Percentiles rank a stretch among this genome's conserved stretches.
phyloP scores from a whole-genome alignment of 495 filamentous ascomycete species.

The Parmelia sp. region DNA sequence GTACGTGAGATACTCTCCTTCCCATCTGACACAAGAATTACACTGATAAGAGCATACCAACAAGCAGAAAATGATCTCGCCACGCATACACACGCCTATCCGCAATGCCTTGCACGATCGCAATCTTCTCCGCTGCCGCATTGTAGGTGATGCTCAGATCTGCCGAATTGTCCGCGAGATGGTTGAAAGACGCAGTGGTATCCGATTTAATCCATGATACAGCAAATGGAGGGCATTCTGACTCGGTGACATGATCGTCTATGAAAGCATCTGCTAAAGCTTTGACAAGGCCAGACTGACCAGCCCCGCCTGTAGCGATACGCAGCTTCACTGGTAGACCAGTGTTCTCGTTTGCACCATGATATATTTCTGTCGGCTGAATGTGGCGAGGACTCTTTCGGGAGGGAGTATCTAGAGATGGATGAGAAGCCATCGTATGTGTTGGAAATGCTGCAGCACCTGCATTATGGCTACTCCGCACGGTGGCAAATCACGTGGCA shows the following conservation, averaged over 20 bases:
- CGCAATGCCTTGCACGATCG: not conserved
- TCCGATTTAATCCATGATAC: not conserved
- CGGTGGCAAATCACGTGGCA: too few relatives aligned
- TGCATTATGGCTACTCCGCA: too few relatives aligned
- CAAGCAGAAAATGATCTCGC: not conserved
- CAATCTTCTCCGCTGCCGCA: not conserved
- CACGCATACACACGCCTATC: not conserved
- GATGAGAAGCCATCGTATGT: not conserved
- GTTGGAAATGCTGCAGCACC: too few relatives aligned
- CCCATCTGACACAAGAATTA: not conserved
- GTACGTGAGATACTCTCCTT: not conserved
- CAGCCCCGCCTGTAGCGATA: not conserved
- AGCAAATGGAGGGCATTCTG: not conserved
- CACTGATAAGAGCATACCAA: not conserved
- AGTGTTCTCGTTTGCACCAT: not conserved
- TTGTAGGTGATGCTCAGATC: not conserved
- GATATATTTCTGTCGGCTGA: not conserved
- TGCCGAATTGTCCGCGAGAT: not conserved
- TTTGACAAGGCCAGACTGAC: not conserved
- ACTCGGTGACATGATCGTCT: not conserved
- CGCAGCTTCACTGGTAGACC: not conserved
- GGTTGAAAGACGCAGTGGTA: not conserved
- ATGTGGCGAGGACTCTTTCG: not conserved
- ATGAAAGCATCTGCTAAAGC: not conserved
- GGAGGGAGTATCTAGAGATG: not conserved